Evolutionary conservation across 495 filamentous ascomycete species (phyloP), one percentile per base, ranked within the genome.

Genomic region (Xylaria grammica): DNA sequence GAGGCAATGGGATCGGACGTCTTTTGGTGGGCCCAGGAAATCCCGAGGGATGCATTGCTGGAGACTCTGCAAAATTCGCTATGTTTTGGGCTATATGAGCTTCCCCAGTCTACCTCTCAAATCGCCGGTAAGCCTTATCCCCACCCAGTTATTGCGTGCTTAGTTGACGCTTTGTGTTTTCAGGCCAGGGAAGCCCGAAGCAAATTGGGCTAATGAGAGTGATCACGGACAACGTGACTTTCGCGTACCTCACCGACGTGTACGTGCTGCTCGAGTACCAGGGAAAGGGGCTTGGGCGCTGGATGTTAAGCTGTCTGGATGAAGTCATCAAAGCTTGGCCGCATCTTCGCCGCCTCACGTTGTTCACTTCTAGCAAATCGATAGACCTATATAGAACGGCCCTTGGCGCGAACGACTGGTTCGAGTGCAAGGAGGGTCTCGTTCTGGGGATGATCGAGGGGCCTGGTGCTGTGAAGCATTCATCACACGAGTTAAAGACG

Each of bases 231-330:
- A 72, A 83, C 64, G 79, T 85, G 11, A 88, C 87, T 0, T 84
- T 89, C 64, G 87, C 80, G n/a, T 91, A 90, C 67, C 75, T 91
- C 24, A 89, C 89, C 10, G 90, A 91, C 60, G 85, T 92, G 24
- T 92, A 86, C 64, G 75, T 91, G 6, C 60, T 86, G 0, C 69
- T 77, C 0, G 77, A 83, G 54, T 78, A 86, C 53, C 84, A 89
- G 59, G 80, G 84, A 0, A 74, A 79, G n/a, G 89, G 89, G 0
- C 77, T 92, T 0, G 89, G 84, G 0, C 76, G 72, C 10, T 93
- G 87, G 87, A 68, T 91, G 61, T 82, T 90, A 65, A 65, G 70
- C 20, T 88, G 86, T 66, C 69, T 87, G 10, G 76, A 84, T 42
- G 86, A 91, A 66, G 50, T 81, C 1, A 40, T 90, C 22, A 63